Base-by-base conservation (phyloP, 1,284 basidiomycete species). In the Irpex sp. region DNA sequence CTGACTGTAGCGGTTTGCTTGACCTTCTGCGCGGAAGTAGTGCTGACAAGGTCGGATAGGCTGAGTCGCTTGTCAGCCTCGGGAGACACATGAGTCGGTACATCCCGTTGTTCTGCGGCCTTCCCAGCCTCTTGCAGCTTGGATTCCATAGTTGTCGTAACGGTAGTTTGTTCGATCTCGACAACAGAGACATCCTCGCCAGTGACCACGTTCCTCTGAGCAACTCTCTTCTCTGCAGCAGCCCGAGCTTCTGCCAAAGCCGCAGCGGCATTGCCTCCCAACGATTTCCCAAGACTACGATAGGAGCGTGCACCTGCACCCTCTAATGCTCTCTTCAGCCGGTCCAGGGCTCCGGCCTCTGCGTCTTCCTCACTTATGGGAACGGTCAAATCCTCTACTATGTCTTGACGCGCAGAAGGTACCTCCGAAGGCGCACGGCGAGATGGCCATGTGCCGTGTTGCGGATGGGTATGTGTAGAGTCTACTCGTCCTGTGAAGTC, bases 161-260 rank as follows among this genome's bases (percentile, higher is more conserved):
- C 19, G 26, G 31, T 61, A n/a, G 64, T 9, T 3, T 57, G 15
- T 19, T 62, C 38, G 8, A 37, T 44, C 21, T 57, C 56, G 9
- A 60, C 31, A 0, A 61, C 38, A 38, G 54, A 56, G 13, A 54
- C 51, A 3, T 63, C 59, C 21, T 59, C 62, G 5, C 61, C 64
- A 44, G 37, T 38, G 51, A 78, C 73, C 71, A 84, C 83, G 66
- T 83, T 77, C 52, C 88, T 77, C 70, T 91, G 82, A 1, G 85
- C 88, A 11, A 92, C 80, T 62, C 83, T 81, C 4, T 86, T 88
- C 71, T 91, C 87, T 4, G 90, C 90, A 54, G 85, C 85, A 2
- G 87, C 87, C 62, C 83, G 79, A 8, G 88, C 89, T 74, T 90
- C 86, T 6, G 88, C 88, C 13, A 91, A 79, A 17, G 85, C 87